phyloP scores from a whole-genome alignment of 2,329 filamentous ascomycete genomes.

The Pyrenophora graminea region DNA sequence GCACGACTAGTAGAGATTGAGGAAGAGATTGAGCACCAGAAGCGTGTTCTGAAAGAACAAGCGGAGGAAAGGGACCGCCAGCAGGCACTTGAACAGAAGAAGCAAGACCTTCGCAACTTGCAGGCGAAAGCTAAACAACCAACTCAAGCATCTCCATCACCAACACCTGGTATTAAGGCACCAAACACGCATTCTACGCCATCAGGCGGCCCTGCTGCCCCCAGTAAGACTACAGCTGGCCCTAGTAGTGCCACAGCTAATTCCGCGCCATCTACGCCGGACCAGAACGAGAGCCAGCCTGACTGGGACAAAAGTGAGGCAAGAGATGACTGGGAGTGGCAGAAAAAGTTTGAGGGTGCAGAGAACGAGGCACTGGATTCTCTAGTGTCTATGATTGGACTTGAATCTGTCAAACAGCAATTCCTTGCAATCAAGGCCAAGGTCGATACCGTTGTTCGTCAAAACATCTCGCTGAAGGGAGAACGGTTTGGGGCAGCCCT shows the following conservation, averaged over 20 bases:
- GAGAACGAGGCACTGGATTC: constrained; percentile 61
- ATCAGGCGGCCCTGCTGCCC: neutral
- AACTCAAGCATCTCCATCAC: neutral
- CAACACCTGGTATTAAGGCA: neutral
- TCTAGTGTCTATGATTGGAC: constrained; percentile 70
- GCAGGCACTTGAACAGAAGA: constrained; percentile 52
- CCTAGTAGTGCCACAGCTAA: neutral
- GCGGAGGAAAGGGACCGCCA: constrained; percentile 53
- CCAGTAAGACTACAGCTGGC: neutral
- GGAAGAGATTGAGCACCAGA: constrained; percentile 59
- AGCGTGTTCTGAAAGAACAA: constrained; percentile 50
- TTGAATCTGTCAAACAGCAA: constrained; percentile 69
- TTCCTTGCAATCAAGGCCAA: constrained; percentile 67
- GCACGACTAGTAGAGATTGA: constrained; percentile 54
- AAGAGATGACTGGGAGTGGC: constrained; percentile 63
- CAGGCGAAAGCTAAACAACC: constrained; percentile 16
- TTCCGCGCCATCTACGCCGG: neutral
- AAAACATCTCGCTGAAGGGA: constrained; percentile 58
- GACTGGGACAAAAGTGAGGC: constrained; percentile 32
- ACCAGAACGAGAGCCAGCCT: neutral
- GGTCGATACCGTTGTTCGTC: constrained; percentile 64
- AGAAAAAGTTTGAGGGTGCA: constrained; percentile 60
- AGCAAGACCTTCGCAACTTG: constrained; percentile 53
- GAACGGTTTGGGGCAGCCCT: constrained; percentile 68
- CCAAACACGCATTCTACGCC: neutral